A percentile compares a stretch with the other conserved stretches of the same genome.
phyloP scores from a whole-genome alignment of 148 eudicot species.

The Euryodendron excelsum region DNA sequence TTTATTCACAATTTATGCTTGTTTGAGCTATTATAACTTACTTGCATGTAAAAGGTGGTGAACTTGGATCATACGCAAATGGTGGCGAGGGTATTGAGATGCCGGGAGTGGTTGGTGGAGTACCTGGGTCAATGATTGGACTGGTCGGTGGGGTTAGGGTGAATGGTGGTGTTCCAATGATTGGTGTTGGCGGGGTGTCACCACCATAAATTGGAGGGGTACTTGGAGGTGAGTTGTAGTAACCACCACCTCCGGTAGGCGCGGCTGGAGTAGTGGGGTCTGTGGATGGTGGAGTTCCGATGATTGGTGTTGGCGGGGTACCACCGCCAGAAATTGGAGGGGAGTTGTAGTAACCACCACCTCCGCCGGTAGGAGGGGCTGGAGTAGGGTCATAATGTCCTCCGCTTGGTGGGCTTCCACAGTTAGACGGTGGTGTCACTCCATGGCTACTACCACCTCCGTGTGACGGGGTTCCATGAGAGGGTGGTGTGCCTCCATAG shows the following conservation, averaged over 20 bases:
- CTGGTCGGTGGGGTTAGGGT: conserved; percentile 25
- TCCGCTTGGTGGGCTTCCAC: conserved; percentile 38
- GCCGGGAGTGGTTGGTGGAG: conserved; percentile 22
- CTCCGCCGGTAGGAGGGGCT: conserved; percentile 30
- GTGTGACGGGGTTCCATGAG: conserved; percentile 11
- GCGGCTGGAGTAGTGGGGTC: conserved; percentile 44
- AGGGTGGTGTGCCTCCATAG: conserved; percentile 11
- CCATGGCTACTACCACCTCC: conserved; percentile 14
- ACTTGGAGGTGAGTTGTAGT: conserved; percentile 18
- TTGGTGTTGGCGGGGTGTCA: conserved; percentile 26
- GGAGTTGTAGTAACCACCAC: conserved; percentile 19
- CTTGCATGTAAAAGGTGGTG: conserved; percentile 85
- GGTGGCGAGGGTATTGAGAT: conserved; percentile 51
- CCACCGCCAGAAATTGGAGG: conserved; percentile 28
- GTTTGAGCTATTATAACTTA: conserved; percentile 36
- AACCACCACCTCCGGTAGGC: conserved; percentile 23
- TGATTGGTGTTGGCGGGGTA: conserved; percentile 21
- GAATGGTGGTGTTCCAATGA: conserved; percentile 8
- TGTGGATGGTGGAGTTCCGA: conserved; percentile 16
- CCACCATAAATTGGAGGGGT: conserved; percentile 28
- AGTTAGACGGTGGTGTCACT: conserved; percentile 15
- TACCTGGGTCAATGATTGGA: conserved; percentile 33
- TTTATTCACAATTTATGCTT: neutral
- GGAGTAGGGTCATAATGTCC: conserved; percentile 38
- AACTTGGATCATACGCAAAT: conserved; percentile 48